Conservation (phyloP, 2,329 filamentous ascomycete species). For the Ophiosphaerella korrae region DNA sequence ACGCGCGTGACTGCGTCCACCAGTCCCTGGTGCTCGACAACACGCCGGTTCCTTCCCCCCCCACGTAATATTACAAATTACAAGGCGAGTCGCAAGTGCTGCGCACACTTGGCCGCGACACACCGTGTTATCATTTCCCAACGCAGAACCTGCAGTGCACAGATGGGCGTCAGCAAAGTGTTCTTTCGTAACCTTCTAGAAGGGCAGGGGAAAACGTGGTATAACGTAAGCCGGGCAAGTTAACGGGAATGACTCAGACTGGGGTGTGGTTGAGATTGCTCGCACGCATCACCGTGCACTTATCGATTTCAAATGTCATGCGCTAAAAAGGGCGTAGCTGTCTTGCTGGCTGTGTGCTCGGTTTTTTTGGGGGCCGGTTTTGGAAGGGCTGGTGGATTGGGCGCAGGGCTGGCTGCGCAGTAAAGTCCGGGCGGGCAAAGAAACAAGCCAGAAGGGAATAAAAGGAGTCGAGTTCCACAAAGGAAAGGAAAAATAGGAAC, state of each 20-base stretch:
- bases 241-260: neutral
- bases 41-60: conserved; percentile 2
- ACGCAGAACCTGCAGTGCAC: conserved; percentile 28
- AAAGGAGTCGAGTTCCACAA: conserved; percentile 1
- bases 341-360: conserved; percentile 4
- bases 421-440: neutral
- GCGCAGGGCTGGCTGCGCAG: conserved; percentile 1
- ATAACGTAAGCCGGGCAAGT: conserved; percentile 10
- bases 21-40: neutral
- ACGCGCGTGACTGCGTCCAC: neutral
- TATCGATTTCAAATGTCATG: conserved; percentile 17
- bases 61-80: neutral
- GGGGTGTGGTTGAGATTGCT: conserved; percentile 1
- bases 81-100: neutral
- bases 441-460: conserved; percentile 3
- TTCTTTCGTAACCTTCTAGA: conserved; percentile 3
- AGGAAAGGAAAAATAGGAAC: conserved; percentile 37
- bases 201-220: conserved; percentile 4
- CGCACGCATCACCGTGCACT: conserved; percentile 4
- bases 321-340: conserved; percentile 32
- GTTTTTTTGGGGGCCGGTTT: conserved; percentile 3
- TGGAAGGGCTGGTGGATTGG: conserved; percentile 3
- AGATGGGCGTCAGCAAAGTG: conserved; percentile 1
- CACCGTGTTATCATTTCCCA: conserved; percentile 20
- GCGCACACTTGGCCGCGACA: neutral